phyloP scores from a whole-genome alignment of 192 early-diverging fungal genomes.

The Coemansia sp. region DNA sequence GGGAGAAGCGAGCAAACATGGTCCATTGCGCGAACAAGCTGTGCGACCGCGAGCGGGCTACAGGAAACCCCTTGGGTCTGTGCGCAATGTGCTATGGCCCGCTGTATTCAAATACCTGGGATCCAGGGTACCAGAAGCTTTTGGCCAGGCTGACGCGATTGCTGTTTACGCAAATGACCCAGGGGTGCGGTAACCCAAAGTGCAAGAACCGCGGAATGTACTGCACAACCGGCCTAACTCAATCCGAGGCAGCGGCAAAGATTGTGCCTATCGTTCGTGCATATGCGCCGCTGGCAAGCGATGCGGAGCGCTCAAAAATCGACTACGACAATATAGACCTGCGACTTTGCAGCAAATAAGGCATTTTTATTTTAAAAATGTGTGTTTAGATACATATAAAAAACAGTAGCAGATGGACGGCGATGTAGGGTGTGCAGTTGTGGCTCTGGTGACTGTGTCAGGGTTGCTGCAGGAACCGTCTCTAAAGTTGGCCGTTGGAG shows the following conservation, averaged over 20 bases:
- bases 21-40: conserved; percentile 74
- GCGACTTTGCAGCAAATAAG: conserved; percentile 29
- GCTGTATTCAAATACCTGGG: conserved; percentile 75
- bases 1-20: conserved; percentile 59
- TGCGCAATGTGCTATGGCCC: conserved; percentile 83
- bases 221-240: conserved; percentile 36
- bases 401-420: conserved; percentile 17
- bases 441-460: conserved; percentile 5
- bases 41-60: conserved; percentile 62
- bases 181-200: conserved; percentile 69
- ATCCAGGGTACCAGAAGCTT: conserved; percentile 75
- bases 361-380: too few species aligned
- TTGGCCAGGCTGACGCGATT: conserved; percentile 68
- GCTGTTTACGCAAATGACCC: conserved; percentile 77
- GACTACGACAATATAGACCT: conserved; percentile 41
- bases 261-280: conserved; percentile 40
- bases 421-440: neutral
- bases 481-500: too few species aligned
- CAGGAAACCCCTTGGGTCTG: conserved; percentile 62
- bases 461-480: neutral
- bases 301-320: neutral
- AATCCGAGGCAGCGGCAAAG: conserved; percentile 30
- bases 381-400: conserved; percentile 7
- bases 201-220: conserved; percentile 65
- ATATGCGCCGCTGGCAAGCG: conserved; percentile 26